A percentile compares a stretch with the other conserved stretches of the same genome.
phyloP scores from a whole-genome alignment of 257 asterid genomes.

The Parsonsia alboflavescens region DNA sequence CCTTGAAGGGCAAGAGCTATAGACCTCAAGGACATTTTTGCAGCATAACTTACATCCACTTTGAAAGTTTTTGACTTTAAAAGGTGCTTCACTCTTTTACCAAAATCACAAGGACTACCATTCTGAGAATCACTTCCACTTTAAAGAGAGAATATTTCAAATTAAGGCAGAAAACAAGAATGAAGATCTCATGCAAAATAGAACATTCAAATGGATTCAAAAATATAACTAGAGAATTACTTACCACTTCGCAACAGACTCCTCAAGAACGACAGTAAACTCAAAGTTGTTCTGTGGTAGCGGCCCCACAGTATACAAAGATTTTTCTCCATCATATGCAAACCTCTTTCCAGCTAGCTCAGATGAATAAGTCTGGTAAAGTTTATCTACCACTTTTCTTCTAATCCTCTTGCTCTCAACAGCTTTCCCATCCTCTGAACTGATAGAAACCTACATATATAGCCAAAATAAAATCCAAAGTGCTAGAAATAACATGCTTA shows the following conservation, averaged over 20 bases:
- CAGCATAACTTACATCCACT: slow-evolving; percentile 64
- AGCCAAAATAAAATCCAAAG: slow-evolving; percentile 11
- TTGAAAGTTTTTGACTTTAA: slow-evolving; percentile 49
- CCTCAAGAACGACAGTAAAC: slow-evolving; percentile 67
- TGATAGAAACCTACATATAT: slow-evolving; percentile 61
- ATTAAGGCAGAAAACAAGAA: slow-evolving; percentile 13
- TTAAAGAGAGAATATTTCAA: slow-evolving; percentile 22
- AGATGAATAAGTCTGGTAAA: slow-evolving; percentile 66
- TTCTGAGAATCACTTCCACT: slow-evolving; percentile 32
- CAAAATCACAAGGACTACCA: slow-evolving; percentile 37
- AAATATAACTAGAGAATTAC: slow-evolving; percentile 11
- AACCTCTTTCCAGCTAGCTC: slow-evolving; percentile 60
- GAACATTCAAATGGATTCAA: slow-evolving; percentile 11
- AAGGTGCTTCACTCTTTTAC: slow-evolving; percentile 60
- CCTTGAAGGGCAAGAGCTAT: slow-evolving; percentile 62
- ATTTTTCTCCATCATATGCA: slow-evolving; percentile 80
- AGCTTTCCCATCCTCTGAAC: slow-evolving; percentile 39
- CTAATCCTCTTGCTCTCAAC: slow-evolving; percentile 53
- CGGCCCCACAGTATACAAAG: slow-evolving; percentile 73
- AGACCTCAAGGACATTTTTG: slow-evolving; percentile 62
- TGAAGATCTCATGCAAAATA: not conserved
- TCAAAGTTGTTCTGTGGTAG: slow-evolving; percentile 57
- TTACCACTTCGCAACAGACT: slow-evolving; percentile 55
- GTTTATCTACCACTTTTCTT: slow-evolving; percentile 62
- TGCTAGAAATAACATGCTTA: slow-evolving; percentile 9